phyloP scores from a whole-genome alignment of 2,329 filamentous ascomycete species.

The Corniculantispora saksenae region DNA sequence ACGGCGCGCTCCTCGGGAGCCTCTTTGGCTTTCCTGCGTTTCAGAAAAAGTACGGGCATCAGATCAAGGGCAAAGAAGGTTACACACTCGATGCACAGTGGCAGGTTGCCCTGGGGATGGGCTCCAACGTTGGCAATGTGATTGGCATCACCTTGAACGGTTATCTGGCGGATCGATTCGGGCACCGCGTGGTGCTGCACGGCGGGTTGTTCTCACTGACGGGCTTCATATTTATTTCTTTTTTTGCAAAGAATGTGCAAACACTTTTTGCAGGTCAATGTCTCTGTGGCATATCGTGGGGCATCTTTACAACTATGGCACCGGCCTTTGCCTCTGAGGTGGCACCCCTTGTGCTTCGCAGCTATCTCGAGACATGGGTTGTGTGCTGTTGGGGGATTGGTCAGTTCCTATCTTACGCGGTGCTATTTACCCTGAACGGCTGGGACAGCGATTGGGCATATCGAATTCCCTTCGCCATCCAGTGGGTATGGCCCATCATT shows the following conservation, averaged over 20 bases:
- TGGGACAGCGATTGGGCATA: constrained; percentile 45
- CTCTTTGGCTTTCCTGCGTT: constrained; percentile 41
- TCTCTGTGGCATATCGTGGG: constrained; percentile 49
- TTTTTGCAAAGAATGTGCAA: constrained; percentile 43
- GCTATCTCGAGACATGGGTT: constrained; percentile 47
- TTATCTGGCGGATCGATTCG: constrained; percentile 43
- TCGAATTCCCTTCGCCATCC: constrained; percentile 48
- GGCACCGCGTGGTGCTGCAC: constrained; percentile 47
- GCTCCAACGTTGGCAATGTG: constrained; percentile 47
- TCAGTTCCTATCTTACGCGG: constrained; percentile 43
- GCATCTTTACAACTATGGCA: constrained; percentile 45
- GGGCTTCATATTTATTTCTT: constrained; percentile 47
- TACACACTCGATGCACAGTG: constrained; percentile 48
- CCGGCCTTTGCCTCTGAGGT: constrained; percentile 50
- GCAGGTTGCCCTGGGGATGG: constrained; percentile 51
- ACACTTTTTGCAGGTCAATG: constrained; percentile 45
- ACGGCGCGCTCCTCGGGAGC: constrained; percentile 37
- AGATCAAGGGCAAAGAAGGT: not conserved
- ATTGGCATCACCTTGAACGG: constrained; percentile 51
- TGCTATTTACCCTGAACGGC: constrained; percentile 29
- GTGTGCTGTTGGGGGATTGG: constrained; percentile 52
- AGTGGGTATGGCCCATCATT: constrained; percentile 50
- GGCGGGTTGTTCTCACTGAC: constrained; percentile 39
- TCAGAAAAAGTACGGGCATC: constrained; percentile 27
- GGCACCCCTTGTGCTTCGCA: constrained; percentile 39